phyloP scores from a whole-genome alignment of 2,329 filamentous ascomycete genomes.

The Amesomyces nigricolor region DNA sequence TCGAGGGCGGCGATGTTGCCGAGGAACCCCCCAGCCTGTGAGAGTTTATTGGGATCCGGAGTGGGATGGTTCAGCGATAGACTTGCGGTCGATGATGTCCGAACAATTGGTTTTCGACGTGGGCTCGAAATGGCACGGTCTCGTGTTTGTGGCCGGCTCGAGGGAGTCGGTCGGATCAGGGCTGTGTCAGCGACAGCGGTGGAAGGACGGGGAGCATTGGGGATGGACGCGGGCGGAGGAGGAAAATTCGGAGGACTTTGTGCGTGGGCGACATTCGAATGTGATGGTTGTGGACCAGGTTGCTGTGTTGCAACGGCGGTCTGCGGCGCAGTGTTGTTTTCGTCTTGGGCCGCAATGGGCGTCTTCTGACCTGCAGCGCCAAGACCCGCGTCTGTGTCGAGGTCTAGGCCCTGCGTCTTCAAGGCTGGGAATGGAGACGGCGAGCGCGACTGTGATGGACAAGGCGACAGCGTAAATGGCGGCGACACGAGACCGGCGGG shows the following conservation, averaged over 20 bases:
- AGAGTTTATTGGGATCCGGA: constrained; percentile 56
- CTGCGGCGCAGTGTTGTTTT: constrained; percentile 11
- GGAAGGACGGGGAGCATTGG: not conserved
- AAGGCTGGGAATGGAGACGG: constrained; percentile 11
- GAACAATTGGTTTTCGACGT: constrained; percentile 40
- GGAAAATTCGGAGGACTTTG: not conserved
- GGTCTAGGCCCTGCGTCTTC: not conserved
- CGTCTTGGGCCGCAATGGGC: constrained; percentile 10
- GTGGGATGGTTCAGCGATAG: constrained; percentile 51
- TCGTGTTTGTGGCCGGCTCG: constrained; percentile 12
- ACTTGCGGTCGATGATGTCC: constrained; percentile 41
- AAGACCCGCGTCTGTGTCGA: constrained; percentile 8
- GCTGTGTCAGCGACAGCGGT: constrained; percentile 13
- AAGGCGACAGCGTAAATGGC: constrained; percentile 20
- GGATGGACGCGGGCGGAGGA: not conserved
- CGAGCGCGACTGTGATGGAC: constrained; percentile 16
- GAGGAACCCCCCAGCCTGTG: constrained; percentile 55
- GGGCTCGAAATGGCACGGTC: constrained; percentile 18
- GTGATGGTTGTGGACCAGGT: constrained; percentile 8
- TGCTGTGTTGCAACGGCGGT: constrained; percentile 10
- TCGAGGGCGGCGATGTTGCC: constrained; percentile 70
- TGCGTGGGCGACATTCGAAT: not conserved
- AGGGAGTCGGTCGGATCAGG: constrained; percentile 21
- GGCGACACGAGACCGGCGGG: constrained; percentile 16
- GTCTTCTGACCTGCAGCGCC: constrained; percentile 13